A percentile compares a stretch with the other conserved stretches of the same genome.
These are phyloP conservation scores for Tolypocladium ovalisporum DNA, from an alignment of 2,329 filamentous ascomycete species.

Conservation along the genomic window DNA sequence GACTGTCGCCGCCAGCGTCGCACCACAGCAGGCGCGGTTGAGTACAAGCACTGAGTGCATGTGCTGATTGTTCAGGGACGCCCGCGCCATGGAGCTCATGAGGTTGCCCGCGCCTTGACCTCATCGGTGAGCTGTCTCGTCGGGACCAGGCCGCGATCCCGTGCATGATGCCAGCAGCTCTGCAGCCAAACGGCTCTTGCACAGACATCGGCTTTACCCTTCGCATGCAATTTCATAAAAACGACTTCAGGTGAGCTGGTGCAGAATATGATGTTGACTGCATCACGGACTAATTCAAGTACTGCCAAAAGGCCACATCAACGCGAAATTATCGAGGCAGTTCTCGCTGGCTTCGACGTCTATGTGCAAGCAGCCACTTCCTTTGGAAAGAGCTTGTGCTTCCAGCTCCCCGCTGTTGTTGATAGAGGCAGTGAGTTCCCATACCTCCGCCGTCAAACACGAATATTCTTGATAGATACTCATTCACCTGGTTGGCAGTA, in stretches of 20 bases:
- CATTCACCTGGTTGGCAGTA: slow-evolving; percentile 34
- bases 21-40: not conserved
- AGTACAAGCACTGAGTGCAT: not conserved
- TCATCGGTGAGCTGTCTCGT: not conserved
- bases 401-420: slow-evolving; percentile 81
- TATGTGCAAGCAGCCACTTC: slow-evolving; percentile 86
- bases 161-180: slow-evolving; percentile 24
- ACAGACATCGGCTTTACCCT: slow-evolving; percentile 66
- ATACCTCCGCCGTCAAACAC: not conserved
- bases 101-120: not conserved
- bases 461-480: not conserved
- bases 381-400: slow-evolving; percentile 90
- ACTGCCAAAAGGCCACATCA: slow-evolving; percentile 56
- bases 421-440: slow-evolving; percentile 66
- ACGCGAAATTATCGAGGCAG: slow-evolving; percentile 75
- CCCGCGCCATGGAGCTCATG: not conserved
- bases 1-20: not conserved
- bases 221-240: slow-evolving; percentile 61
- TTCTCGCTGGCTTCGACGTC: slow-evolving; percentile 75
- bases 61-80: not conserved
- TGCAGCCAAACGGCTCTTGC: slow-evolving; percentile 36
- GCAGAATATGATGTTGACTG: not conserved
- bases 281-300: not conserved
- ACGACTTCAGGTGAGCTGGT: slow-evolving; percentile 51
- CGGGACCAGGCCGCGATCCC: not conserved